These are phyloP conservation scores for Papilionanthe hybrid DNA, from an alignment of 116 monocot genomes.

Conservation along the genomic window DNA sequence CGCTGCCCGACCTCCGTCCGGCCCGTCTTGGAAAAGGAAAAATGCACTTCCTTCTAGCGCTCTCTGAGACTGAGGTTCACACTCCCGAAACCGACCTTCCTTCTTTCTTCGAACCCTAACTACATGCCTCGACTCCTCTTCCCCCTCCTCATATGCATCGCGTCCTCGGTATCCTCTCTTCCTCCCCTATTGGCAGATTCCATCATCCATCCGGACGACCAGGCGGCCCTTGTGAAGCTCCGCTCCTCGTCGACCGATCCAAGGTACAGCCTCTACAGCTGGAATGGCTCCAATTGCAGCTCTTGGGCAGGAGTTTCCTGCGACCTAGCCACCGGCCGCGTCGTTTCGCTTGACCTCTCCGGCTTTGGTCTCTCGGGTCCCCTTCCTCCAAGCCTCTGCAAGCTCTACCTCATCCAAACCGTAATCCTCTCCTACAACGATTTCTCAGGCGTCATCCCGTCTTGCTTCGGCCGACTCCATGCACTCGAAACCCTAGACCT, in stretches of 20 bases:
- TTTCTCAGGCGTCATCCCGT: slow-evolving; percentile 39
- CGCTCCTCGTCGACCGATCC: slow-evolving; percentile 29
- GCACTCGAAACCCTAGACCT: slow-evolving; percentile 46
- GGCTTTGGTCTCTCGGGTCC: slow-evolving; percentile 28
- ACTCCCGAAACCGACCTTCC: too few species aligned
- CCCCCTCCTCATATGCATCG: slow-evolving; percentile 9
- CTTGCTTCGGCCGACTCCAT: slow-evolving; percentile 29
- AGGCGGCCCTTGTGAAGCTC: slow-evolving; percentile 36
- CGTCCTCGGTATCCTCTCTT: neutral
- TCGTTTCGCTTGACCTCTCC: slow-evolving; percentile 34
- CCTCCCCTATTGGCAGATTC: neutral
- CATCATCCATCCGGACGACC: slow-evolving; percentile 20
- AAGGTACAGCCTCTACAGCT: slow-evolving; percentile 14
- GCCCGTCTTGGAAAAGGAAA: too few species aligned
- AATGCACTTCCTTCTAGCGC: too few species aligned
- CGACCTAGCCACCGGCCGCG: slow-evolving; percentile 34
- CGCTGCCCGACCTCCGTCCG: too few species aligned
- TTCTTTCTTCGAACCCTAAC: neutral
- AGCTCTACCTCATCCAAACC: slow-evolving; percentile 27
- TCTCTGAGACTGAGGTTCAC: too few species aligned
- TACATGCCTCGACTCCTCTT: slow-evolving; percentile 1
- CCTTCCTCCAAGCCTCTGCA: slow-evolving; percentile 40
- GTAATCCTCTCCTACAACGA: slow-evolving; percentile 42
- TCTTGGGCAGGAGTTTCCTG: slow-evolving; percentile 51
- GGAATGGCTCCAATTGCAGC: slow-evolving; percentile 27